Conservation (phyloP, 1,284 basidiomycete species). For the Naganishia albida region DNA sequence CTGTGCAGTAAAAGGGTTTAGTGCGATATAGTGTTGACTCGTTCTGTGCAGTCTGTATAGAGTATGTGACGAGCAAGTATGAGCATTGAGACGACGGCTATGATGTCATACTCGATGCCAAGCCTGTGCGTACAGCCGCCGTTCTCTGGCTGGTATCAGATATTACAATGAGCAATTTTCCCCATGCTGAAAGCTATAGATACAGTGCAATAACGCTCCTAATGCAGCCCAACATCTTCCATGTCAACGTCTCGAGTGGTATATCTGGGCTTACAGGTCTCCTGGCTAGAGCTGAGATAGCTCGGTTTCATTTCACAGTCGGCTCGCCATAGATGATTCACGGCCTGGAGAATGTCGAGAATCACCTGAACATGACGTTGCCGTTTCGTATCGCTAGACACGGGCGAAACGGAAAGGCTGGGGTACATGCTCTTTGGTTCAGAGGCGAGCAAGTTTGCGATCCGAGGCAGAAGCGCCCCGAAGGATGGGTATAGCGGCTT, state of each 20-base stretch:
- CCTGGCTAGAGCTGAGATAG: conserved; percentile 7
- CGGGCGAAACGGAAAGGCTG: background rate
- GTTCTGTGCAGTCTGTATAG: no score
- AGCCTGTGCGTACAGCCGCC: no score
- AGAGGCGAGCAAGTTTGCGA: conserved; percentile 12
- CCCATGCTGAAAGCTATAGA: background rate
- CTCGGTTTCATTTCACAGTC: background rate
- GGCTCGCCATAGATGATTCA: conserved; percentile 23
- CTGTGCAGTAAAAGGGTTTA: background rate
- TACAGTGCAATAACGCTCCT: background rate
- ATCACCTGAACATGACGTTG: conserved; percentile 20
- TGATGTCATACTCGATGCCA: no score
- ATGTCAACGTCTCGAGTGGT: conserved; percentile 12
- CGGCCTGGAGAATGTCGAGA: conserved; percentile 16
- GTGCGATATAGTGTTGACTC: no score
- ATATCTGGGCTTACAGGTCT: background rate
- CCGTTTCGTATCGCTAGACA: conserved; percentile 5
- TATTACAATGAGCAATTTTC: background rate
- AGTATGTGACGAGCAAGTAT: no score
- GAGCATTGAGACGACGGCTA: background rate
- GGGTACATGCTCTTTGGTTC: background rate
- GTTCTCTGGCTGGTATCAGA: background rate
- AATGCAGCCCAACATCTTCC: background rate
- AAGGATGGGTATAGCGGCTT: conserved; percentile 25
- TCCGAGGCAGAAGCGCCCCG: conserved; percentile 10